Base-by-base conservation (phyloP, 306 rosid genomes). In the Crotalaria pallida region DNA sequence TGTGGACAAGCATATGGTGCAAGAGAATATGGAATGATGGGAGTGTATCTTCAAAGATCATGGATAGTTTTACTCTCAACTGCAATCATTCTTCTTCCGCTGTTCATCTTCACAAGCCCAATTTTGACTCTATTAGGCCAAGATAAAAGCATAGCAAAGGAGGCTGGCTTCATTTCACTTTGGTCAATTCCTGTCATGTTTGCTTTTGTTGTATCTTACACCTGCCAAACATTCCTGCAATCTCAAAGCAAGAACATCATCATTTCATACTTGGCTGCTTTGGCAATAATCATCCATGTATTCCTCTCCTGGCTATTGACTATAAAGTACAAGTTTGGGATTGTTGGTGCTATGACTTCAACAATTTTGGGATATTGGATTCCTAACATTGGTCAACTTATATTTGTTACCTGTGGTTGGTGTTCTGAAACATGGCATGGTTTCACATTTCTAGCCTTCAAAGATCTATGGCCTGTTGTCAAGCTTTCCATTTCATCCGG, bases 401-500 rank as follows among this genome's bases (percentile, higher is more conserved):
- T 80, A 18, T 85, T 58, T 51, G 7, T 85, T 11, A 71, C 72
- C 0, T 80, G 90, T 52, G 87, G 90, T 21, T 80, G 85, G 85
- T 83, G 90, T 43, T 24, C 59, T 27, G n/a, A 68, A 0, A 71
- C 90, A 0, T 83, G 85, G 87, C 58, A 74, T 10, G 87, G 86
- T 38, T 83, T 80, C 67, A 57, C 85, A 0, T 38, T 47, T 31
- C 69, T 80, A 1, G 87, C 87, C 13, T 80, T 86, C 55, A 18
- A 67, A 21, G 87, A 83, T 73, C 79, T 83, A 6, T 86, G 77
- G 87, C 84, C 87, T 48, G 78, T 86, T n/a, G 47, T 77, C 40
- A 86, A 83, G 65, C 82, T 86, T 8, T 86, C 90, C 7, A 26
- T 86, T 13, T 74, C 87, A 11, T 67, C 90, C 3, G 85, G 90